Evolutionary conservation across 2,329 filamentous ascomycete genomes (phyloP), one percentile per base, ranked within the genome.

Genomic region (Neopestalotiopsis sp.): DNA sequence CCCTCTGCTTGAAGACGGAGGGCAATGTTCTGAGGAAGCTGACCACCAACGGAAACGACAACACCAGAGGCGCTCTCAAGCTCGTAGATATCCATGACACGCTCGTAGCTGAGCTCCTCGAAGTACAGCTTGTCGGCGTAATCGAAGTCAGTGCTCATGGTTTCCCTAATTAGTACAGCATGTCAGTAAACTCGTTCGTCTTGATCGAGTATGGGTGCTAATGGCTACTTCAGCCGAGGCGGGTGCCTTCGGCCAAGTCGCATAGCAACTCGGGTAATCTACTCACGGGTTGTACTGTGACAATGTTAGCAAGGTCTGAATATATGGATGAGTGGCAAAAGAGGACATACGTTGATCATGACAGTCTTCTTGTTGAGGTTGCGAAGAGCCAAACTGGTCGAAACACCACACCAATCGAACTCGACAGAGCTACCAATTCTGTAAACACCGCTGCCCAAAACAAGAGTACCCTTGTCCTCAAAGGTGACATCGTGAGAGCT

Each of bases 81-180:
- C 81, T 98, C 96, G 80, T 98, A 98, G 73, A 98, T 98, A 81
- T 99, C 96, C 94, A 98, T 97, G 10, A 98, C 95, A 78, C 95
- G 92, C 84, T 98, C 96, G 79, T 98, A 98, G 81, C 92, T 96
- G 67, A 98, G 84, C 82, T 99, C 96, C 75, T 98, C 96, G 73
- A 99, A 99, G 83, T 98, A 99, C 4, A 99, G 89, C 76, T 91
- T 94, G 76, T 98, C 95, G 9, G 94, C 94, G 10, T 89, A 90
- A 75, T 99, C 96, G 78, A 92, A 95, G 81, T 98, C 96, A 0
- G 95, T 98, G 67, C 79, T 85, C 69, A 89, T 90, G 0, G 94
- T 97, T 76, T 97, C 94, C 0, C 93, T 93, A 75, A 96, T 95
- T 75, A 90, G 92, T 82, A 0, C 12, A 4, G 24, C 4, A 68